These are phyloP conservation scores for Akebia trifoliata DNA, from an alignment of 164 flowering plant genomes.

Conservation along the genomic window DNA sequence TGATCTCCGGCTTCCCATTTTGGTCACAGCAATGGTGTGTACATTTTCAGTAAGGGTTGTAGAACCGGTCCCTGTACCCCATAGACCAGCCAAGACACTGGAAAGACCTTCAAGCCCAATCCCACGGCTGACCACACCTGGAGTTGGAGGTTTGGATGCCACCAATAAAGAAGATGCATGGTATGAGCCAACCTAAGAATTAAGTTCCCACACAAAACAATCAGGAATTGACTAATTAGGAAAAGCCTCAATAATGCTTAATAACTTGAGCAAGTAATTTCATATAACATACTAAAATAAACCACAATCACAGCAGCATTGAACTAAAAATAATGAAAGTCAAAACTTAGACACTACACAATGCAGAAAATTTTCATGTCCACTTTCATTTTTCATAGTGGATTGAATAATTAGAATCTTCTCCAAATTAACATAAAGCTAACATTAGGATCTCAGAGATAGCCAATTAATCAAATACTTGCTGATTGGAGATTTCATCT, in stretches of 20 bases:
- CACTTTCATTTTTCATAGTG: no score
- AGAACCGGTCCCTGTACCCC: constrained; percentile 98
- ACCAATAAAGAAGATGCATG: constrained; percentile 96
- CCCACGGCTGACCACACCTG: constrained; percentile 88
- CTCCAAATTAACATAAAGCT: no score
- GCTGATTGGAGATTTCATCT: no score
- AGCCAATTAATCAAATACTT: no score
- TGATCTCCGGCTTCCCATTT: constrained; percentile 98
- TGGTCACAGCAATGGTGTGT: constrained; percentile 97
- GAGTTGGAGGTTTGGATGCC: constrained; percentile 96
- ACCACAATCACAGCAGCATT: background rate
- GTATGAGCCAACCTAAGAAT: constrained; percentile 83
- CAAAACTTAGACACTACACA: background rate
- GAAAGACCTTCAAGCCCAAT: constrained; percentile 93
- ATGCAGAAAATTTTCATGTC: no score
- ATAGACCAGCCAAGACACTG: constrained; percentile 87
- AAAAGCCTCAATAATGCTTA: background rate
- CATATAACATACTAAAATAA: background rate
- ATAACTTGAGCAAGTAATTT: background rate
- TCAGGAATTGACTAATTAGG: no score
- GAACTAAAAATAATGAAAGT: background rate
- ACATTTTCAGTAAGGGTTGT: constrained; percentile 94
- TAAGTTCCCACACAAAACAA: background rate
- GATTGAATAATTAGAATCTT: no score
- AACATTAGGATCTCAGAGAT: no score